A percentile compares a stretch with the other conserved stretches of the same genome.
Conservation (phyloP, 768 basidiomycete species). For the Tubosaeta sp. region DNA sequence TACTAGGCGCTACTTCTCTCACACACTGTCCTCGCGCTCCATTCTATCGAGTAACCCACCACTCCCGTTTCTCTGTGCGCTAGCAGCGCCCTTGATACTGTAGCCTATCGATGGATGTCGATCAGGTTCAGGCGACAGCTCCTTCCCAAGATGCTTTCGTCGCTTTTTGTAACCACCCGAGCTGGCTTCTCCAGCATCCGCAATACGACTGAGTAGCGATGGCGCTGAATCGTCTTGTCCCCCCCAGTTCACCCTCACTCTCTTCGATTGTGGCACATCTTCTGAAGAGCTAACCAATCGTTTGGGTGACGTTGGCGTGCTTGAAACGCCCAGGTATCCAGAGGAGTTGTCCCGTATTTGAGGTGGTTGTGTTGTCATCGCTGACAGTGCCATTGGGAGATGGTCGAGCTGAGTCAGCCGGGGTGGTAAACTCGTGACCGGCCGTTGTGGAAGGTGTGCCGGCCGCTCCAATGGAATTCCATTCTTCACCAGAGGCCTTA, state of each 20-base stretch:
- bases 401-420: slow-evolving; percentile 12
- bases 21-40: slow-evolving; percentile 18
- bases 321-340: slow-evolving; percentile 5
- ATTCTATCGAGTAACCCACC: slow-evolving; percentile 35
- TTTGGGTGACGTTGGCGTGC: slow-evolving; percentile 18
- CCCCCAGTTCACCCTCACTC: slow-evolving; percentile 21
- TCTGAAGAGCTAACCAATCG: slow-evolving; percentile 28
- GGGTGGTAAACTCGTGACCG: slow-evolving; percentile 9
- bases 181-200: slow-evolving; percentile 17
- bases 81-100: slow-evolving; percentile 56
- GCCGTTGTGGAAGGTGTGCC: slow-evolving; percentile 26
- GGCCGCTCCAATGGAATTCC: slow-evolving; percentile 18
- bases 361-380: slow-evolving; percentile 5
- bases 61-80: slow-evolving; percentile 20
- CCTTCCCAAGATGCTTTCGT: slow-evolving; percentile 18
- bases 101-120: slow-evolving; percentile 39
- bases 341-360: slow-evolving; percentile 11
- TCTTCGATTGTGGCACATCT: slow-evolving; percentile 34
- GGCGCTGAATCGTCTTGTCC: slow-evolving; percentile 31
- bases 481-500: slow-evolving; percentile 9
- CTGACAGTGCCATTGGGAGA: slow-evolving; percentile 10
- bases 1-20: slow-evolving; percentile 24
- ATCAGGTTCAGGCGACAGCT: slow-evolving; percentile 27
- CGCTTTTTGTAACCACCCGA: slow-evolving; percentile 16
- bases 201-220: slow-evolving; percentile 44